Base-by-base conservation (phyloP, 371 early-diverging fungal genomes). In the Mucor racemosus region DNA sequence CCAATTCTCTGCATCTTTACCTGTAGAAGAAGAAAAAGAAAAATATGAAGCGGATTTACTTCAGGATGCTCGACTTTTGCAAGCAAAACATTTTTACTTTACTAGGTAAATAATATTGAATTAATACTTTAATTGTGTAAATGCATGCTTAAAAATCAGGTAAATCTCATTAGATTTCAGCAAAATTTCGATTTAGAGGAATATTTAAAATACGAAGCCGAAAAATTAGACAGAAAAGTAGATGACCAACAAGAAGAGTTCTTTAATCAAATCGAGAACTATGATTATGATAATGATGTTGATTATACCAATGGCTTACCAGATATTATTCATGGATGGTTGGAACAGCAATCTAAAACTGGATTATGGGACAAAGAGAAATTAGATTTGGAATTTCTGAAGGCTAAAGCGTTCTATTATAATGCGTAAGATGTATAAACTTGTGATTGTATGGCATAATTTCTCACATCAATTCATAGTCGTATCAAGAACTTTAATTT, bases 1-100 rank as follows among this genome's bases (percentile, higher is more conserved):
- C 1, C 54, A 42, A 9, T 26, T 62, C 15, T 63, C 60, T 10
- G 33, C 46, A 3, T 9, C 38, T 38, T 38, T 5, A 35, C 50
- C 50, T 50, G 34, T 17, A 44, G 59, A 66, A 14, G 33, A 66
- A 14, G 33, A 17, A 10, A 46, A 56, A 33, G 21, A 61, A 1
- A 26, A 35, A 5, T 17, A 54, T 13, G 56, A 63, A 10, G 38
- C 38, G 2, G 56, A 66, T 14, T 58, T 67, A 7, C 13, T 61
- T 5, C 39, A 67, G 19, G 55, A 65, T 36, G 36, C 57, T 5
- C 69, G 72, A 44, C 55, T 85, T 26, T 63, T 87, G 14, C 76
- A 79, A 66, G 85, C 82, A 62, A 87, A 85, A 62, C 85, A 87
- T 55, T 84, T 81, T 69, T 87, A 84, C 60, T 87, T 78, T 35